Conservation (phyloP, 2,329 filamentous ascomycete genomes). For the Penicillium sp. region DNA sequence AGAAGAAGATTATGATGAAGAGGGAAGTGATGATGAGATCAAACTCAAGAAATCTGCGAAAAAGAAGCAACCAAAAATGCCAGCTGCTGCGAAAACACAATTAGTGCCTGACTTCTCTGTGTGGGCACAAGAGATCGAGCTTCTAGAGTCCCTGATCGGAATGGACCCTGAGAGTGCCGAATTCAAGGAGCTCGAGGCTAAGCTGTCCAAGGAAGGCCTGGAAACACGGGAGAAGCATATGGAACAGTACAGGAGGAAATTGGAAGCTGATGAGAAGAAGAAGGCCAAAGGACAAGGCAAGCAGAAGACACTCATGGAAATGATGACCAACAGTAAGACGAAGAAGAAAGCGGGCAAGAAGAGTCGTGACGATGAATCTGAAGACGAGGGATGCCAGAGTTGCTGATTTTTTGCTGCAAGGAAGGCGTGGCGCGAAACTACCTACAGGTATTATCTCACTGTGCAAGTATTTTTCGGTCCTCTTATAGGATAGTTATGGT, state of each 20-base stretch:
- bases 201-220: constrained; percentile 70
- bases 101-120: constrained; percentile 76
- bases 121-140: constrained; percentile 94
- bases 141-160: constrained; percentile 85
- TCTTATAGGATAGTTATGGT: neutral
- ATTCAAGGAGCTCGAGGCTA: constrained; percentile 69
- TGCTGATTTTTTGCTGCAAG: constrained; percentile 7
- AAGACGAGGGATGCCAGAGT: constrained; percentile 30
- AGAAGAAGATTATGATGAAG: constrained; percentile 19
- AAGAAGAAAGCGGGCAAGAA: constrained; percentile 15
- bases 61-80: constrained; percentile 29
- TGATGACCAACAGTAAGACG: constrained; percentile 33
- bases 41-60: constrained; percentile 26
- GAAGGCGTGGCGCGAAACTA: neutral
- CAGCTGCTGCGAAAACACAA: constrained; percentile 28
- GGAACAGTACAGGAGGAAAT: constrained; percentile 78
- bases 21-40: constrained; percentile 25
- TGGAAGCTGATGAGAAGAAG: constrained; percentile 61
- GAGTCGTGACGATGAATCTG: constrained; percentile 15
- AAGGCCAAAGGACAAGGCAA: constrained; percentile 49
- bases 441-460: neutral
- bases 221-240: constrained; percentile 75
- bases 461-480: neutral
- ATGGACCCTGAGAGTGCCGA: constrained; percentile 78
- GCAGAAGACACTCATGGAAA: constrained; percentile 41